Base-by-base conservation (phyloP, 2,329 filamentous ascomycete genomes). In the Aspergillus puulaauensis region DNA sequence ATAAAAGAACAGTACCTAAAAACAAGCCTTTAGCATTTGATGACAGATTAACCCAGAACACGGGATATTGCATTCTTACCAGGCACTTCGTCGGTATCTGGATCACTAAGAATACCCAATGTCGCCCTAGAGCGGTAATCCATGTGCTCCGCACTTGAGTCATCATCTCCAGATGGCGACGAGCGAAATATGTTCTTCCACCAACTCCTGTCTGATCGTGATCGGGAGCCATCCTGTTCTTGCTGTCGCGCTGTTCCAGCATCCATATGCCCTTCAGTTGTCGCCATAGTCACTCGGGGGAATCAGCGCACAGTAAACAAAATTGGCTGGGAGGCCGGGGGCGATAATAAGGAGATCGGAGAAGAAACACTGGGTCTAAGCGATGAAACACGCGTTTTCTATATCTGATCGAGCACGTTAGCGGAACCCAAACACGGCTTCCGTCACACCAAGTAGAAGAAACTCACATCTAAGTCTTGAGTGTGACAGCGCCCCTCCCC, bases 31-130 rank as follows among this genome's bases (percentile, higher is more conserved):
- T 60, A 50, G 40, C 31, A 33, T 24, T 37, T 17, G n/a, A 7
- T 9, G 8, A 12, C 15, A 7, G 40, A 21, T 8, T 35, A 9
- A 41, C 37, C 19, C 6, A n/a, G 39, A 15, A n/a, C 11, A 17
- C 27, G 43, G 3, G 4, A 33, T 21, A 4, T 11, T 3, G 14
- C 11, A 61, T 35, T 45, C 83, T 62, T 77, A 92, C 90, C 91
- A 64, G 93, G 93, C 12, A 96, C 92, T 75, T 96, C 90, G 61
- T 95, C 89, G 0, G 92, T 96, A 57, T 88, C 74, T 48, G 79
- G 84, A 66, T 95, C 91, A 68, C 91, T 93, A 62, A 96, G 74
- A 24, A 97, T 90, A n/a, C 93, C 92, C 77, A 96, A 69, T 15
- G 79, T 85, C 76, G 83, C 84, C 68, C 76, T 83, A 27, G 71